These are phyloP conservation scores for Phytophthora megakarya DNA, from an alignment of 352 stramenopile genomes.

Conservation along the genomic window DNA sequence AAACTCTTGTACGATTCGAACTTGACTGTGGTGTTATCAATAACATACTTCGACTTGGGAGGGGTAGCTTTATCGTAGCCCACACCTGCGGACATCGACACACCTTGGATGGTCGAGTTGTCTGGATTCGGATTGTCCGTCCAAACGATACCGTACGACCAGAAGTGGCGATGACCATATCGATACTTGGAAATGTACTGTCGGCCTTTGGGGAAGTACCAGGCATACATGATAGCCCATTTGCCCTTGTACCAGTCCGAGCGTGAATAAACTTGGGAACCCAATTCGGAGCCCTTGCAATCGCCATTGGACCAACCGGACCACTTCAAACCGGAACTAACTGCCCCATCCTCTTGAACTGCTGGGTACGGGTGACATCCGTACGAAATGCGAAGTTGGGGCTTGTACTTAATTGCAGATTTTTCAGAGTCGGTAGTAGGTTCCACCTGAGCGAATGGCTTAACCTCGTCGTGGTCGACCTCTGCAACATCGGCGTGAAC, in stretches of 20 bases:
- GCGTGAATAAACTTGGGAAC: slow-evolving; percentile 31
- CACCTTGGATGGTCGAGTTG: slow-evolving; percentile 10
- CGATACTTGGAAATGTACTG: not conserved
- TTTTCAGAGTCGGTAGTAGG: too few relatives aligned
- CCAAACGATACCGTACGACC: slow-evolving; percentile 11
- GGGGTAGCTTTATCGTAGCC: not conserved
- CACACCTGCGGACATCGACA: slow-evolving; percentile 1
- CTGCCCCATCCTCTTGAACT: not conserved
- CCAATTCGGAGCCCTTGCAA: slow-evolving; percentile 15
- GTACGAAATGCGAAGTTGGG: not conserved
- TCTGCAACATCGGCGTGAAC: too few relatives aligned
- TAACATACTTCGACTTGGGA: not conserved
- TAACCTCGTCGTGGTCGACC: too few relatives aligned
- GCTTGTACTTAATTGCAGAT: not conserved
- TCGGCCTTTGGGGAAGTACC: slow-evolving; percentile 47
- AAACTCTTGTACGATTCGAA: slow-evolving; percentile 10
- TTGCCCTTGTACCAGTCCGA: slow-evolving; percentile 23
- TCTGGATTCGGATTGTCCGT: not conserved
- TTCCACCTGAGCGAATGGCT: too few relatives aligned
- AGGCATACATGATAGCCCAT: slow-evolving; percentile 27
- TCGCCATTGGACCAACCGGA: not conserved
- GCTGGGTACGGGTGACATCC: not conserved
- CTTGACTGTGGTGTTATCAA: slow-evolving; percentile 12
- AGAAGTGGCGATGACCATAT: not conserved
- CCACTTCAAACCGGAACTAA: slow-evolving; percentile 1